Base-by-base conservation (phyloP, 192 early-diverging fungal genomes). In the Mortierella claussenii region DNA sequence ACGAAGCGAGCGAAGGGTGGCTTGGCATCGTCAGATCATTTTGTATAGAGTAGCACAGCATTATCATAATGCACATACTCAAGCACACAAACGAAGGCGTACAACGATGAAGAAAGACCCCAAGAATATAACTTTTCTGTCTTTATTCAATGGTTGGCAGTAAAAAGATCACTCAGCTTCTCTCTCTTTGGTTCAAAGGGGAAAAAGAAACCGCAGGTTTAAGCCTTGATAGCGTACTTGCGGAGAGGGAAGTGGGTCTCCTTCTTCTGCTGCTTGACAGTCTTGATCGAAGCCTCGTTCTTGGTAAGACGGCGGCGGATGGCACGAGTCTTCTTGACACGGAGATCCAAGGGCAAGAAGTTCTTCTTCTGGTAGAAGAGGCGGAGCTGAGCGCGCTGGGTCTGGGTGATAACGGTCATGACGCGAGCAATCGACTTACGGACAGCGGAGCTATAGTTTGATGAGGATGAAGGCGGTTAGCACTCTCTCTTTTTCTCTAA, bases 241-340 rank as follows among this genome's bases (percentile, higher is more conserved):
- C 97, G 95, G 59, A 83, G 88, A 69, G 94, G 92, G 89, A 96
- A 97, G 89, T 95, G 90, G 43, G 74, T 81, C 49, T 86, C 87
- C 90, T 94, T 93, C 92, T 97, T 97, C 67, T 85, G 83, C 82
- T 95, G 92, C 85, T 89, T 91, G 66, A 92, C 69, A 66, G 97
- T 99, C 91, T 93, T 96, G 76, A 80, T 80, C 61, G 89, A 76
- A 44, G 80, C 74, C 87, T 99, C 94, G 79, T 81, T 60, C 76
- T 86, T 80, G 88, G 95, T 96, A 85, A 99, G 86, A 64, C 92
- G 91, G 75, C 96, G 94, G 60, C 97, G 95, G 84, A 98, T 92
- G 68, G 97, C 97, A 81, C 97, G 95, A 68, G 97, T 99, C 91
- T 96, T 95, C 93, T 99, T 99, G 81, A 85, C 86, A 79, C 97